Evolutionary conservation across 176 grass and related monocot genomes (phyloP).

Genomic region (Carex scoparia): DNA sequence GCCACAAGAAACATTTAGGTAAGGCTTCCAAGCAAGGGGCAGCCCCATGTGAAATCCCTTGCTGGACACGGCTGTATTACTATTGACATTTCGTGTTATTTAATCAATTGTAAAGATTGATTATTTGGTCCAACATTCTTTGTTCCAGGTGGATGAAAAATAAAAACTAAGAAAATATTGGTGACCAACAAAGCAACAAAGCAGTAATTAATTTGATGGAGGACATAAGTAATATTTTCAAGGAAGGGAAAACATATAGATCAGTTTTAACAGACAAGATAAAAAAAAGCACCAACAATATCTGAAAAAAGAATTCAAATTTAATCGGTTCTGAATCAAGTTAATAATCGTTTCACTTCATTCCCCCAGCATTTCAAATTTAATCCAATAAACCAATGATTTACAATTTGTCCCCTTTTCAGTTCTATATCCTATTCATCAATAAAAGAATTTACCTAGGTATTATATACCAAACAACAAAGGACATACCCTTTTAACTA

Average conservation of each 20-base stretch:
- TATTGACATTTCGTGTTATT: not conserved
- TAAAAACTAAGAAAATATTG: not conserved
- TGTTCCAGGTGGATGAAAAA: not conserved
- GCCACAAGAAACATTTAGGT: conserved; percentile 8
- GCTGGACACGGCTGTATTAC: conserved; percentile 2
- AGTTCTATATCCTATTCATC: conserved; percentile 9
- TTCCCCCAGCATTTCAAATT: not conserved
- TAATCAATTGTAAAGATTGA: not conserved
- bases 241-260: not conserved
- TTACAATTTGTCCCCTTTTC: conserved; percentile 8
- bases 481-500: too few species aligned
- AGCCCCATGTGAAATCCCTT: not conserved
- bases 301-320: not conserved
- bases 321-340: not conserved
- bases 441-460: conserved; percentile 27
- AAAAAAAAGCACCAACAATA: not conserved
- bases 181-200: not conserved
- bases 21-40: conserved; percentile 11
- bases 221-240: not conserved
- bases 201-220: not conserved
- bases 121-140: not conserved
- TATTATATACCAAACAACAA: conserved; percentile 5
- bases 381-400: conserved; percentile 10
- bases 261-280: not conserved
- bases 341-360: not conserved